Conservation (phyloP, 2,329 filamentous ascomycete genomes). For the Trichoderma simmonsii region DNA sequence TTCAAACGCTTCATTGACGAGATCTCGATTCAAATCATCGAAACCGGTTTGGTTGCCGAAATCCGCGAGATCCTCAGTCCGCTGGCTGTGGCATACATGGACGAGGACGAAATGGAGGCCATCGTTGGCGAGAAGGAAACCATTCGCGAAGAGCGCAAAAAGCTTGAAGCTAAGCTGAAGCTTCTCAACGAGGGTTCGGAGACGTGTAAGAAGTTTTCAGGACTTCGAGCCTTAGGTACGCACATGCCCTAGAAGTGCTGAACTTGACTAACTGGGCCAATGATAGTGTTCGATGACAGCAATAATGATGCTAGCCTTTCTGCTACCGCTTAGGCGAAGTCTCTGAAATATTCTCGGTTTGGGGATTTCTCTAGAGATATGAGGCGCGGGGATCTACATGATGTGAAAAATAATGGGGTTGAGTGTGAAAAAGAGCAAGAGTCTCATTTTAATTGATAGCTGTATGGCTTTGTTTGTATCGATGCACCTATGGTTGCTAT, state of each 20-base stretch:
- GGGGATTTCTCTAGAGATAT: too few relatives aligned
- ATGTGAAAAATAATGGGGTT: too few relatives aligned
- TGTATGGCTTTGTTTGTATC: too few relatives aligned
- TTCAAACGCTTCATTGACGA: slow-evolving; percentile 25
- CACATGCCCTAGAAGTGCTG: too few relatives aligned
- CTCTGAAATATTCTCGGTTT: too few relatives aligned
- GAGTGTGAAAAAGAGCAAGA: too few relatives aligned
- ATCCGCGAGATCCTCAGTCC: slow-evolving; percentile 24
- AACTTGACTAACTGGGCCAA: not conserved
- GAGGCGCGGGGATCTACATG: too few relatives aligned
- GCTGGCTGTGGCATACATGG: slow-evolving; percentile 21
- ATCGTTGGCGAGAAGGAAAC: slow-evolving; percentile 25
- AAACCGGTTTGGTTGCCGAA: slow-evolving; percentile 22
- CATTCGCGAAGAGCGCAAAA: not conserved
- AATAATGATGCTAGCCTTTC: not conserved
- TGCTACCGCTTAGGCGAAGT: not conserved
- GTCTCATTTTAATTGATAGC: too few relatives aligned
- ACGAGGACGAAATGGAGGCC: slow-evolving; percentile 19
- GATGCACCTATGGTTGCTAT: too few relatives aligned
- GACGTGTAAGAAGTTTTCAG: slow-evolving; percentile 8
- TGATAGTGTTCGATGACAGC: not conserved
- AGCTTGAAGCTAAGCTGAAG: not conserved
- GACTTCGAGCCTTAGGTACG: not conserved
- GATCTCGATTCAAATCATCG: slow-evolving; percentile 27
- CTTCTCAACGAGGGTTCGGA: not conserved